These are phyloP conservation scores for Seiridium unicorne DNA, from an alignment of 2,329 filamentous ascomycete species.

Conservation along the genomic window DNA sequence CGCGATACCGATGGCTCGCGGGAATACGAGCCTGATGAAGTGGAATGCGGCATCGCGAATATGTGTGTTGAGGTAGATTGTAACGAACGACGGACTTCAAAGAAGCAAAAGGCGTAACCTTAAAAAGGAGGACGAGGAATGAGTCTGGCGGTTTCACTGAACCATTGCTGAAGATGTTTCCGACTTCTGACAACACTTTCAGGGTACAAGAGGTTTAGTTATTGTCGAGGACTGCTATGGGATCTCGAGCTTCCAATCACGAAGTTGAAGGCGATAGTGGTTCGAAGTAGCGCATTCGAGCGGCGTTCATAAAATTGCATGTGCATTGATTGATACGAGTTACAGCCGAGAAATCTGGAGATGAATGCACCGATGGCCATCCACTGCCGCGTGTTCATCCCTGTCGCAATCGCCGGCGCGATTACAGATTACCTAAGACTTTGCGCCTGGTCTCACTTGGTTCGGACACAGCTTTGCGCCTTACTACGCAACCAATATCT, in stretches of 20 bases:
- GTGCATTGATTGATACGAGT: slow-evolving; percentile 3
- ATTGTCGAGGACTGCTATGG: neutral
- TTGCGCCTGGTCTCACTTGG: neutral
- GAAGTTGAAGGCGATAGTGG: neutral
- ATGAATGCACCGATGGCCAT: neutral
- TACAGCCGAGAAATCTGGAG: slow-evolving; percentile 8
- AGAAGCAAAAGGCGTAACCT: slow-evolving; percentile 6
- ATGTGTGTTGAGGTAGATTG: neutral
- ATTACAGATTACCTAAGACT: neutral
- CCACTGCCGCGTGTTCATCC: slow-evolving; percentile 7
- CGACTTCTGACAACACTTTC: neutral
- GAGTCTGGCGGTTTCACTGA: slow-evolving; percentile 2
- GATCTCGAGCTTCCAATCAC: neutral
- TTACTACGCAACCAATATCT: neutral
- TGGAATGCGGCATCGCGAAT: slow-evolving; percentile 30
- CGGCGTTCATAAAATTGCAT: slow-evolving; percentile 4
- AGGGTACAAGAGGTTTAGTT: neutral
- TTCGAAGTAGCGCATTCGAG: slow-evolving; percentile 1
- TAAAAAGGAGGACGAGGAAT: neutral
- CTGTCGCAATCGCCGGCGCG: neutral
- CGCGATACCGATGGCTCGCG: slow-evolving; percentile 29
- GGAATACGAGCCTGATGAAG: slow-evolving; percentile 26
- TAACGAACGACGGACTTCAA: slow-evolving; percentile 9
- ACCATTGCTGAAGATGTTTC: slow-evolving; percentile 8
- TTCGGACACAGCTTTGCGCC: slow-evolving; percentile 1